These are phyloP conservation scores for Candida glucosophila DNA, from an alignment of 1,139 yeast species.

Conservation along the genomic window DNA sequence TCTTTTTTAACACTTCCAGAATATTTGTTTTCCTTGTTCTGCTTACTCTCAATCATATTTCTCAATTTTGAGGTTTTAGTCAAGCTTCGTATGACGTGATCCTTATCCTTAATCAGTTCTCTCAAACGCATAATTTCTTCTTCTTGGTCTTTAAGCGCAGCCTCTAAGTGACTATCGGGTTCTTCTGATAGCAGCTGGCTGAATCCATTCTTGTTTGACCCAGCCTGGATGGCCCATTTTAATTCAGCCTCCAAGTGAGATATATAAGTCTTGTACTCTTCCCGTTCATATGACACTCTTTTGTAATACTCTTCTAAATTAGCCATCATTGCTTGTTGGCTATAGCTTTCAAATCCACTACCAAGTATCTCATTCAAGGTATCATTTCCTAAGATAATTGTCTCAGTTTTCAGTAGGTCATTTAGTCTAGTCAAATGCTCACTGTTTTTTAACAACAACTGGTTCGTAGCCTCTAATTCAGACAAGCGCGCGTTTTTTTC, in stretches of 20 bases:
- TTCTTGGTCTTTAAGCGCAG: constrained; percentile 47
- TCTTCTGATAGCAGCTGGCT: too few relatives aligned
- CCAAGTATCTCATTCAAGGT: constrained; percentile 43
- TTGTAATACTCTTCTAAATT: constrained; percentile 40
- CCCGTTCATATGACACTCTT: constrained; percentile 40
- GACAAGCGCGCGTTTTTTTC: constrained; percentile 15
- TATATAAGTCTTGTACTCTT: constrained; percentile 58
- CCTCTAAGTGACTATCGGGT: constrained; percentile 11
- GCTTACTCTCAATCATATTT: constrained; percentile 32
- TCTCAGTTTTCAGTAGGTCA: constrained; percentile 50
- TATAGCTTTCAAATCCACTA: constrained; percentile 19
- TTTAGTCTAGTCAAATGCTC: constrained; percentile 60
- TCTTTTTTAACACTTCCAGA: too few relatives aligned
- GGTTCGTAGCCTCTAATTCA: constrained; percentile 53
- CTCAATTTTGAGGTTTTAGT: constrained; percentile 51
- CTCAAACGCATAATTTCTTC: constrained; percentile 63
- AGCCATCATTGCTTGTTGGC: constrained; percentile 33
- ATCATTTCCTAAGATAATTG: constrained; percentile 46
- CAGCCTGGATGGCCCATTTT: constrained; percentile 15
- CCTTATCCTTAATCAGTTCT: constrained; percentile 58
- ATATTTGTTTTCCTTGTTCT: neutral
- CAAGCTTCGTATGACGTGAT: constrained; percentile 68
- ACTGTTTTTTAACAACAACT: constrained; percentile 53
- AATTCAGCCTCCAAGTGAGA: constrained; percentile 54
- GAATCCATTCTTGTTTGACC: constrained; percentile 5